These are phyloP conservation scores for Psilocybe mexicana DNA, from an alignment of 1,284 basidiomycete genomes.

Conservation along the genomic window DNA sequence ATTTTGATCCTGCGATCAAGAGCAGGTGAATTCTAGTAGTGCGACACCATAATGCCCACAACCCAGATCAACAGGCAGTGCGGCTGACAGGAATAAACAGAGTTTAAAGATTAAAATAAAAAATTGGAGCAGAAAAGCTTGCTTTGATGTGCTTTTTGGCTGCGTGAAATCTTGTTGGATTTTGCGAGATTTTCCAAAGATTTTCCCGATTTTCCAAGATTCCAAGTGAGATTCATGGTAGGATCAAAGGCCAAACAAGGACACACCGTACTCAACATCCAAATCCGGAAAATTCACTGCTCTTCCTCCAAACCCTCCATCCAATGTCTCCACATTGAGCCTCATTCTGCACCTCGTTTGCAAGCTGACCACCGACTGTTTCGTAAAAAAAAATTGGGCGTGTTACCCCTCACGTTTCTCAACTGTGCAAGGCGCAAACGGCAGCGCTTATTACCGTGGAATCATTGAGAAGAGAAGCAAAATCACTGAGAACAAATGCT, in stretches of 20 bases:
- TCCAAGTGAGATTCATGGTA: background rate
- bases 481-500: background rate
- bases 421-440: background rate
- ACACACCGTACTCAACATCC: slow-evolving; percentile 16
- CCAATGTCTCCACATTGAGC: no score
- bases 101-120: no score
- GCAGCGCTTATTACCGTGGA: slow-evolving; percentile 1
- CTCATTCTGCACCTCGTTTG: no score
- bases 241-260: slow-evolving; percentile 8
- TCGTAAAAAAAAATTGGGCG: no score
- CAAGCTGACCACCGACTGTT: no score
- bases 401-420: no score
- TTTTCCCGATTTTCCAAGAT: background rate
- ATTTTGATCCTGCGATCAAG: no score
- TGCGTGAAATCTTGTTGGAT: background rate
- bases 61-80: no score
- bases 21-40: no score
- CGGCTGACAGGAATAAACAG: no score
- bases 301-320: background rate
- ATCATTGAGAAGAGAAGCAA: background rate
- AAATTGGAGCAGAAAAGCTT: no score
- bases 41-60: no score
- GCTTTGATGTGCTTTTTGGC: background rate
- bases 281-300: background rate
- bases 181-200: background rate